phyloP scores from a whole-genome alignment of 768 basidiomycete genomes.

The Amanita rubescens region DNA sequence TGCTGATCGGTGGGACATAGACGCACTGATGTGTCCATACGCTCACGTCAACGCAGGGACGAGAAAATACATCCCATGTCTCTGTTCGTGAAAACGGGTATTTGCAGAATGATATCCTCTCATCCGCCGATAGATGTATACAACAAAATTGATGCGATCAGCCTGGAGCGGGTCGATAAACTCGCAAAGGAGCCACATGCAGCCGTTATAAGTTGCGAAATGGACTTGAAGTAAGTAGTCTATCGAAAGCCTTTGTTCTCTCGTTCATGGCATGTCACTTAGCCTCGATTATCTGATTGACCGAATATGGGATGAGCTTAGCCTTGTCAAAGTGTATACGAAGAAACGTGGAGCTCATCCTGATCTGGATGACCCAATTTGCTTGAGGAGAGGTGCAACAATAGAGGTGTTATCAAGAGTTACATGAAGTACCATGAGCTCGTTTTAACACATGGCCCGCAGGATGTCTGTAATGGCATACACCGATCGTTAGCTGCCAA shows the following conservation, averaged over 20 bases:
- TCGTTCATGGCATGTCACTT: constrained; percentile 4
- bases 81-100: constrained; percentile 52
- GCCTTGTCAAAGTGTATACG: constrained; percentile 87
- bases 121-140: constrained; percentile 59
- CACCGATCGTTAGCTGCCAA: constrained; percentile 85
- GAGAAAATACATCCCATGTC: constrained; percentile 90
- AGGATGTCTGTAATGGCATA: constrained; percentile 89
- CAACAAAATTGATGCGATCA: constrained; percentile 93
- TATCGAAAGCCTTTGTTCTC: constrained; percentile 1
- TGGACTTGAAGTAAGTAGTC: constrained; percentile 72
- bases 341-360: constrained; percentile 96
- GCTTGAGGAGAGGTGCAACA: constrained; percentile 84
- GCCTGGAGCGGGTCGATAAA: constrained; percentile 76
- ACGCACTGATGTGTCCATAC: background rate
- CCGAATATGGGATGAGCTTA: constrained; percentile 73
- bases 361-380: constrained; percentile 86
- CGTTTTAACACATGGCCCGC: background rate
- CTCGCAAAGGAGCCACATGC: constrained; percentile 75
- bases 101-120: background rate
- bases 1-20: constrained; percentile 70
- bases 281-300: constrained; percentile 72
- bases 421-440: background rate
- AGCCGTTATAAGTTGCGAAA: constrained; percentile 94
- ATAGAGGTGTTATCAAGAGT: constrained; percentile 55
- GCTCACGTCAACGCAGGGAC: constrained; percentile 45